Evolutionary conservation across 2,329 filamentous ascomycete genomes (phyloP).

Genomic region (Fusarium sp.): DNA sequence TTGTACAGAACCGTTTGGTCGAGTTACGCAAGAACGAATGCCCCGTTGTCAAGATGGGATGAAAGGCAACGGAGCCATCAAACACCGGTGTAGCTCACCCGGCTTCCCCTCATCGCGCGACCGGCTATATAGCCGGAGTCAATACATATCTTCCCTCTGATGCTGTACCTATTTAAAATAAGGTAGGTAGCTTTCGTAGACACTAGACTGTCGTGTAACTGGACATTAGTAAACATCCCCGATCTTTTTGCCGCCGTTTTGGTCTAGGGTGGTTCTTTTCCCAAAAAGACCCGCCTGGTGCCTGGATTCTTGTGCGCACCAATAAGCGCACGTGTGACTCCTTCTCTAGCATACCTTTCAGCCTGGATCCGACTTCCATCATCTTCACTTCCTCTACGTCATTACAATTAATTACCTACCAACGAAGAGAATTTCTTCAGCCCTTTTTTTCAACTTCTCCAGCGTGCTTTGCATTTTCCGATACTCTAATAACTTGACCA

Average conservation of each 20-base stretch:
- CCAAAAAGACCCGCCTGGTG: conserved; percentile 17
- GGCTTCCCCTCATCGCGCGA: too few species aligned
- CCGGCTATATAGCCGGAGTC: too few species aligned
- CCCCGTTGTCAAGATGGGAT: too few species aligned
- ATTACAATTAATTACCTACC: conserved; percentile 11
- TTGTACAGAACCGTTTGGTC: too few species aligned
- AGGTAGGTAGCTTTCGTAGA: not conserved
- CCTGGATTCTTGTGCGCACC: conserved; percentile 30
- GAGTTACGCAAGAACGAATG: too few species aligned
- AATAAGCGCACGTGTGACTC: conserved; percentile 22
- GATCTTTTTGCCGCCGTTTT: not conserved
- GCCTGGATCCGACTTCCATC: conserved; percentile 10
- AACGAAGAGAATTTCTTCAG: not conserved
- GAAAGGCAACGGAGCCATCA: too few species aligned
- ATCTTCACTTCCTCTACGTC: conserved; percentile 32
- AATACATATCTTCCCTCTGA: not conserved
- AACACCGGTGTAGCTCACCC: too few species aligned
- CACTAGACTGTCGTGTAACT: not conserved
- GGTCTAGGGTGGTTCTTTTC: not conserved
- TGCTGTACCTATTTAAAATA: not conserved
- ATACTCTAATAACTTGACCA: not conserved
- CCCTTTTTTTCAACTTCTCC: not conserved
- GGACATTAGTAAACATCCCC: not conserved
- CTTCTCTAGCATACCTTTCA: conserved; percentile 3
- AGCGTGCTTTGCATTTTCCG: not conserved